Evolutionary conservation across 2,329 filamentous ascomycete genomes (phyloP), one percentile per base, ranked within the genome.

Genomic region (Fusarium hostae): DNA sequence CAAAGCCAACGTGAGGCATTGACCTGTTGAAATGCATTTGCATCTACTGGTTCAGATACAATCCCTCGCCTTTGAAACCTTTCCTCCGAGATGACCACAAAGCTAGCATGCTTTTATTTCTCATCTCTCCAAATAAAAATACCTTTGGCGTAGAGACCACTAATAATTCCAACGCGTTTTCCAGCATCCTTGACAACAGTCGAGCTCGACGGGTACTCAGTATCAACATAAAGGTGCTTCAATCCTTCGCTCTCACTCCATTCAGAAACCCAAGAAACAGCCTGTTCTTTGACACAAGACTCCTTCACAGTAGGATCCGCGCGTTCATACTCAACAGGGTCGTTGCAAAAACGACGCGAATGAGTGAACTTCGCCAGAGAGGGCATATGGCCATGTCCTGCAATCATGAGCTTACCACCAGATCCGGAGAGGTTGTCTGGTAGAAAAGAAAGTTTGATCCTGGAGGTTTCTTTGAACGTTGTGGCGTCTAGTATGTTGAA

Each of bases 371-470:
- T 77, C 4, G 41, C 64, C 15, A 83, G 68, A 4, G 76, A 75
- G 0, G 79, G 78, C 3, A 79, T 54, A 48, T 84, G 78, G 3
- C 82, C 79, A 34, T 85, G 83, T 0, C 83, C 83, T 0, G 83
- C 80, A 22, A 82, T 79, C 13, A 83, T 64, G 22, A 85, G 78
- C n/a, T 75, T 76, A 50, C 73, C 70, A 40, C 37, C 72, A 26
- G 55, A 75, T 6, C 77, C 51, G 1, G 80, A 80, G 15, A 85
- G 75, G 45, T 85, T 85, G 63, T 85, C 83, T 0, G 82, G 79
- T 10, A 81, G 34, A 63, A 83, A 85, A 1, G 82, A 80, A 5
- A 83, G 45, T 11, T 26, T 59, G 6, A 75, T 61, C 11, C 52
- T 63, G 3, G 32, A 62, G 9, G n/a, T 39, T 4, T 40, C 32